Percentiles rank a stretch among this genome's conserved stretches.
Conservation (phyloP, 2,329 filamentous ascomycete species). For the Davidsoniella neocaledoniae region DNA sequence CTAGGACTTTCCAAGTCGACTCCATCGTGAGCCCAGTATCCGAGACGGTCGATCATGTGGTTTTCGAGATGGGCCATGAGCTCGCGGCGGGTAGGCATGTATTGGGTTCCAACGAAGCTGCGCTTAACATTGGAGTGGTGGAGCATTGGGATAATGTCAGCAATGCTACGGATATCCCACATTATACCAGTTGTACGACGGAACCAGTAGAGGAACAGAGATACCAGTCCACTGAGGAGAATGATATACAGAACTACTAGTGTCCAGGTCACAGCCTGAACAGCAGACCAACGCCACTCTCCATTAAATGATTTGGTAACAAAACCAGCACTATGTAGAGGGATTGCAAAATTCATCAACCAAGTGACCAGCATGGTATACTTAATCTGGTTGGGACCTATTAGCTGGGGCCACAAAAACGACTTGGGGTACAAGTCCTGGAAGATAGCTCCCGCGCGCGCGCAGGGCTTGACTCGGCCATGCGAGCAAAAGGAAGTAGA, state of each 20-base stretch:
- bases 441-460: slow-evolving; percentile 49
- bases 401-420: slow-evolving; percentile 43
- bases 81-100: slow-evolving; percentile 31
- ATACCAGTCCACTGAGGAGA: slow-evolving; percentile 38
- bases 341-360: slow-evolving; percentile 64
- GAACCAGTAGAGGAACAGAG: slow-evolving; percentile 49
- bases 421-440: slow-evolving; percentile 51
- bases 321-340: slow-evolving; percentile 64
- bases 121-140: slow-evolving; percentile 62
- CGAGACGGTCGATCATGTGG: slow-evolving; percentile 53
- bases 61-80: slow-evolving; percentile 36
- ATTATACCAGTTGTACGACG: slow-evolving; percentile 54
- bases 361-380: slow-evolving; percentile 53
- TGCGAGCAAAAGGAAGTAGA: slow-evolving; percentile 59
- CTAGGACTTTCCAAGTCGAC: slow-evolving; percentile 38
- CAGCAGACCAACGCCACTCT: slow-evolving; percentile 63
- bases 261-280: slow-evolving; percentile 63
- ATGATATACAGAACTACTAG: slow-evolving; percentile 58
- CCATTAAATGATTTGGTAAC: slow-evolving; percentile 40
- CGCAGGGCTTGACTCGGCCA: slow-evolving; percentile 47
- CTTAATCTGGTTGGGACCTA: slow-evolving; percentile 49
- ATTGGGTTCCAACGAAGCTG: slow-evolving; percentile 55
- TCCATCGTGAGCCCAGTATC: slow-evolving; percentile 51
- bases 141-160: slow-evolving; percentile 62
- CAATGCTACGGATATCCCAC: slow-evolving; percentile 73